Conservation (phyloP, 768 basidiomycete species). For the Suillus americanus region DNA sequence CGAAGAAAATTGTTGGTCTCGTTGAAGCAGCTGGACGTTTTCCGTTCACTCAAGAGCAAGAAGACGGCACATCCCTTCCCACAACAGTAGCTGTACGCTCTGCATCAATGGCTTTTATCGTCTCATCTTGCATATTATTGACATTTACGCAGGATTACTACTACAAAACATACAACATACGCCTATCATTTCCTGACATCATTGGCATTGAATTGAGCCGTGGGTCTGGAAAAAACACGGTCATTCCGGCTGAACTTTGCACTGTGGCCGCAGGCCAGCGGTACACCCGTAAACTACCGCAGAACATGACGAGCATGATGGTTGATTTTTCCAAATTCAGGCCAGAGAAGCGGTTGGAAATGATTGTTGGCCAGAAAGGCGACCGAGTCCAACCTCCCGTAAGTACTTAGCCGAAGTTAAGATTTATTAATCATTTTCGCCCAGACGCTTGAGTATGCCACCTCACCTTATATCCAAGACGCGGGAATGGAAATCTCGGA, state of each 20-base stretch:
- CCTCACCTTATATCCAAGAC: constrained; percentile 43
- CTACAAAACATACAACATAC: constrained; percentile 33
- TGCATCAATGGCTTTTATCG: not conserved
- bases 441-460: constrained; percentile 36
- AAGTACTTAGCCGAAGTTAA: constrained; percentile 1
- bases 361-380: constrained; percentile 36
- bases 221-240: constrained; percentile 22
- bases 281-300: constrained; percentile 45
- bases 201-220: constrained; percentile 38
- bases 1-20: constrained; percentile 39
- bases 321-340: constrained; percentile 50
- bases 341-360: constrained; percentile 40
- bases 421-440: not conserved
- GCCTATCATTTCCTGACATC: constrained; percentile 34
- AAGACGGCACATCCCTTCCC: constrained; percentile 1
- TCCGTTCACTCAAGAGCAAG: constrained; percentile 33
- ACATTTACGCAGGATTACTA: constrained; percentile 41
- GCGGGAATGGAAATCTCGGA: constrained; percentile 38
- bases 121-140: not conserved
- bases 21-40: constrained; percentile 39
- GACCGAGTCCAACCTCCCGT: constrained; percentile 20
- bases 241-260: constrained; percentile 53
- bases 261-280: constrained; percentile 46
- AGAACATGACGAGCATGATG: constrained; percentile 37
- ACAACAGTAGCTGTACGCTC: constrained; percentile 32